Conservation (phyloP, 306 rosid genomes). For the Cicer arietinum region DNA sequence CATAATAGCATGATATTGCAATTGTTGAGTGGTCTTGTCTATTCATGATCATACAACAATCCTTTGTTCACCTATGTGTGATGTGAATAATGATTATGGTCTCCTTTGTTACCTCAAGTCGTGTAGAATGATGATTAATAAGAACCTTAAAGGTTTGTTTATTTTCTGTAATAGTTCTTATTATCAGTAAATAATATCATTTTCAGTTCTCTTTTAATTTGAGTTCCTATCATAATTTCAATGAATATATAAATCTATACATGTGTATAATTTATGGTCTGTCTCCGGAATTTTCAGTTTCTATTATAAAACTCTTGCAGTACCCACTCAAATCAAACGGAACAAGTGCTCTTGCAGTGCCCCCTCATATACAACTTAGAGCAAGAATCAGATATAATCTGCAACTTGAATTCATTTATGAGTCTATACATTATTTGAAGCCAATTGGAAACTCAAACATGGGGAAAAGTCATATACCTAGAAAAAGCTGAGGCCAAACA, state of each 20-base stretch:
- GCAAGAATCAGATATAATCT: neutral
- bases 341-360: neutral
- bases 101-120: neutral
- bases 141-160: neutral
- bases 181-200: no score
- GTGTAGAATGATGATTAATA: conserved; percentile 37
- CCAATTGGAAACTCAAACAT: neutral
- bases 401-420: neutral
- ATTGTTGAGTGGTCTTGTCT: conserved; percentile 1
- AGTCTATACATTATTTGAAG: conserved; percentile 21
- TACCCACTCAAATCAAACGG: neutral
- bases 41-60: neutral
- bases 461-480: neutral
- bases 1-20: neutral
- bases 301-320: neutral
- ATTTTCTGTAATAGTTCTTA: no score
- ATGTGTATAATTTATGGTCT: neutral
- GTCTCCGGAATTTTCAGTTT: neutral
- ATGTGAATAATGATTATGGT: conserved; percentile 3
- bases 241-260: neutral
- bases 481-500: neutral
- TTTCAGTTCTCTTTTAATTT: no score
- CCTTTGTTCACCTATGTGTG: conserved; percentile 34
- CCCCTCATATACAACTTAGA: conserved; percentile 1
- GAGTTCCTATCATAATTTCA: neutral